A percentile compares a stretch with the other conserved stretches of the same genome.
These are phyloP conservation scores for Diplotaxis tenuifolia DNA, from an alignment of 345 rosid species.

Conservation along the genomic window DNA sequence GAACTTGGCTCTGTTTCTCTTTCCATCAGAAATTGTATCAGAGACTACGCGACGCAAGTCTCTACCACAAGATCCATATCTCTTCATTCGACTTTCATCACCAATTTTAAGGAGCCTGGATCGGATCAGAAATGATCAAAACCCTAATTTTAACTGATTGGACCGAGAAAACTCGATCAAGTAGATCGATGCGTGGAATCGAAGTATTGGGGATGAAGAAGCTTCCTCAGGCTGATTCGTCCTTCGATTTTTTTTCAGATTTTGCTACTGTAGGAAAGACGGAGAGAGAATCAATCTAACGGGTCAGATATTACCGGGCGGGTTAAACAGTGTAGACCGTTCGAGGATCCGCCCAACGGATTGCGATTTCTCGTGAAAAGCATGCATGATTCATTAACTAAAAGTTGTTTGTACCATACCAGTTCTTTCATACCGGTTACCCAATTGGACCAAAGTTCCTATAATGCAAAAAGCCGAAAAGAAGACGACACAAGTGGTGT, in stretches of 20 bases:
- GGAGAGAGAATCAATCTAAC: background rate
- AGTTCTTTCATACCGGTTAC: background rate
- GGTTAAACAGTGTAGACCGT: constrained; percentile 13
- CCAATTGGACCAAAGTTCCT: background rate
- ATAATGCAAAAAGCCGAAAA: background rate
- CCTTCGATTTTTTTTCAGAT: background rate
- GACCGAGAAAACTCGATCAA: background rate
- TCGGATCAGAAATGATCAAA: background rate
- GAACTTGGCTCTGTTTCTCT: constrained; percentile 23
- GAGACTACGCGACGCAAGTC: constrained; percentile 27
- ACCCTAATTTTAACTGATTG: constrained; percentile 6
- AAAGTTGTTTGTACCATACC: constrained; percentile 1
- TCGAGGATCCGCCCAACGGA: background rate
- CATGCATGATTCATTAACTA: constrained; percentile 1
- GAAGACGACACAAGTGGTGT: too few species aligned
- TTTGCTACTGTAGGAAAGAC: constrained; percentile 13
- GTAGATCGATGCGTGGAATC: background rate
- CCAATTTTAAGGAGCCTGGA: background rate
- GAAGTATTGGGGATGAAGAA: background rate
- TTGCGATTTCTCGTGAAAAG: constrained; percentile 4
- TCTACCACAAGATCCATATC: background rate
- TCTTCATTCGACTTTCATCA: constrained; percentile 14
- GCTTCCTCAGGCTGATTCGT: constrained; percentile 28
- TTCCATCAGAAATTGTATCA: constrained; percentile 50
- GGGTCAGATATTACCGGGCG: constrained; percentile 23